Conservation (phyloP, 108 stramenopile genomes). For the Cyclotella atomus region DNA sequence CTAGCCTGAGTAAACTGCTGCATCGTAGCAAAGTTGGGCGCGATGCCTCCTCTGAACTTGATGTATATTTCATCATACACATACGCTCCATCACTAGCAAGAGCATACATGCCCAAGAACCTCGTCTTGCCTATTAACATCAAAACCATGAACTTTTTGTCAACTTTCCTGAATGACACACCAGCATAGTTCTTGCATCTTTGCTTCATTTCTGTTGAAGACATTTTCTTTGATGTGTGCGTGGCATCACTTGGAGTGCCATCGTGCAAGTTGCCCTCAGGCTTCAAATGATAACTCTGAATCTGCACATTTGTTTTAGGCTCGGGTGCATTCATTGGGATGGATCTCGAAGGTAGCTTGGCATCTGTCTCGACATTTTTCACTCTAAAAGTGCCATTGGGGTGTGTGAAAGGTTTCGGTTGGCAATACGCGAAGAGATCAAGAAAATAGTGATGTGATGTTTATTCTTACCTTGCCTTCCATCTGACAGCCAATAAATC, state of each 20-base stretch:
- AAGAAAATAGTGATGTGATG: no score
- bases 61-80: not conserved
- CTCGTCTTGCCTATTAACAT: not conserved
- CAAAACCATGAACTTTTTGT: not conserved
- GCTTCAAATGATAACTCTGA: no score
- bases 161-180: not conserved
- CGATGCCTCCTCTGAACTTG: not conserved
- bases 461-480: no score
- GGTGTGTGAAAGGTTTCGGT: no score
- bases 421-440: no score
- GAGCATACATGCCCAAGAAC: not conserved
- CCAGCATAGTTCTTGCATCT: not conserved
- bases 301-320: no score
- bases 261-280: no score
- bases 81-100: not conserved
- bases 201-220: not conserved
- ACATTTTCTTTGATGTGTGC: not conserved
- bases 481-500: no score
- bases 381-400: no score
- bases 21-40: not conserved
- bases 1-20: not conserved
- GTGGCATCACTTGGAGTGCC: not conserved
- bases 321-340: no score
- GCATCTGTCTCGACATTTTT: no score
- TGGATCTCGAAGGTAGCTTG: no score